Evolutionary conservation across 2,329 filamentous ascomycete genomes (phyloP).

Genomic region (Whalleya microplaca): DNA sequence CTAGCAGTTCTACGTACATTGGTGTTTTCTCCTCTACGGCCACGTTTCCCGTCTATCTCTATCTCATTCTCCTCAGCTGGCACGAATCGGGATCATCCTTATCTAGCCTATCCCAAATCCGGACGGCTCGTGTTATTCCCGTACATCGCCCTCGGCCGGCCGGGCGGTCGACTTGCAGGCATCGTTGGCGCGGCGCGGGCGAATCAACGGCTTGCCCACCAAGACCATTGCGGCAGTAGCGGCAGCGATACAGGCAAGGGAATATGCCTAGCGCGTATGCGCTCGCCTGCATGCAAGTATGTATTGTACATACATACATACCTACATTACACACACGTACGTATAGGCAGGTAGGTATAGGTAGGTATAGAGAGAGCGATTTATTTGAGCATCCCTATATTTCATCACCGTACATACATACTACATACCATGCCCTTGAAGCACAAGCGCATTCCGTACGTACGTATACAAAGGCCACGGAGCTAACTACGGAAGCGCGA

Average conservation of each 20-base stretch:
- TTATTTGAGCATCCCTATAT: background rate
- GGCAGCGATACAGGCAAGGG: background rate
- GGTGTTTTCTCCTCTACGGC: no score
- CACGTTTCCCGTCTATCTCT: no score
- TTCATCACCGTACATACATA: background rate
- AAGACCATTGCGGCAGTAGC: background rate
- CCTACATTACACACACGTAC: background rate
- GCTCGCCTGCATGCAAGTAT: background rate
- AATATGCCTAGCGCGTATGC: background rate
- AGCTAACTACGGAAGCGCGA: background rate
- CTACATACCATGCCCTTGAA: no score
- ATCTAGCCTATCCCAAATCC: background rate
- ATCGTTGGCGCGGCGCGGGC: background rate
- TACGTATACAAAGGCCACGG: background rate
- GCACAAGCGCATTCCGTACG: background rate
- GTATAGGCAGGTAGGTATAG: no score
- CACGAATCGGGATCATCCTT: background rate
- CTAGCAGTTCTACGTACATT: no score
- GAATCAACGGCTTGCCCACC: background rate
- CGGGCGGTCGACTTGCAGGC: background rate
- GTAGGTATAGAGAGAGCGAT: background rate
- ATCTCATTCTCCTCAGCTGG: background rate
- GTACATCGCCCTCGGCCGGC: background rate
- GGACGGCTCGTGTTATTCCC: background rate
- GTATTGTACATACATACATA: constrained; percentile 3